Evolutionary conservation across 2,329 filamentous ascomycete species (phyloP).

Genomic region (Aspergillus chevalieri): DNA sequence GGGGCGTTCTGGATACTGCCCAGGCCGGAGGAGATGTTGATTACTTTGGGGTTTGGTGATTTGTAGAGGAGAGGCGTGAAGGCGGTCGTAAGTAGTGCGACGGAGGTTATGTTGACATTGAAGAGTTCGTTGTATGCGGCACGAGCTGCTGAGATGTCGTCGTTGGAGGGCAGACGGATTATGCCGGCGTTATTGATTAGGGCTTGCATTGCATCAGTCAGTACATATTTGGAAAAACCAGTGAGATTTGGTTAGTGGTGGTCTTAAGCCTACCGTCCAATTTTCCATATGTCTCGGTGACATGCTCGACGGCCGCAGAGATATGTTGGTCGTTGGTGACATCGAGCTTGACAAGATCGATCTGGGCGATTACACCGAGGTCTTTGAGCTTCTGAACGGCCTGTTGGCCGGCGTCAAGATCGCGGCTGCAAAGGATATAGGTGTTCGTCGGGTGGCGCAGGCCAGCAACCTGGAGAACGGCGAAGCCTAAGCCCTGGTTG

Average conservation of each 20-base stretch:
- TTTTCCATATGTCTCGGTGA: conserved; percentile 16
- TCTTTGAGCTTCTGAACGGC: conserved; percentile 19
- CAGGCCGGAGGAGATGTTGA: conserved; percentile 29
- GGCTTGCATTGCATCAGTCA: conserved; percentile 9
- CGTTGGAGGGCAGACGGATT: conserved; percentile 16
- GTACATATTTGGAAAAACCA: not conserved
- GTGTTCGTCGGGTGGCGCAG: conserved; percentile 15
- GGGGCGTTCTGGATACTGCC: conserved; percentile 18
- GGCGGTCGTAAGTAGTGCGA: conserved; percentile 30
- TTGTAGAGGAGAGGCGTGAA: conserved; percentile 24
- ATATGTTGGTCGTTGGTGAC: conserved; percentile 23
- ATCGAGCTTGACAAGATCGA: conserved; percentile 22
- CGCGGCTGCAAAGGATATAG: conserved; percentile 27
- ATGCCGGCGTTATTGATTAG: conserved; percentile 39
- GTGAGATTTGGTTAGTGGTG: not conserved
- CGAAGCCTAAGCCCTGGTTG: conserved; percentile 30
- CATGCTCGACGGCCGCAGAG: conserved; percentile 9
- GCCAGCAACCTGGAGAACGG: conserved; percentile 25
- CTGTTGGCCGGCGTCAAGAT: conserved; percentile 16
- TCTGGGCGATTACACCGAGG: conserved; percentile 10
- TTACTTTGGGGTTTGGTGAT: conserved; percentile 19
- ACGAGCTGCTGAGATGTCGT: conserved; percentile 23
- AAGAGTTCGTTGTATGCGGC: conserved; percentile 27
- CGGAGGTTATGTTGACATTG: conserved; percentile 42
- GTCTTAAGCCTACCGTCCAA: conserved; percentile 21